Evolutionary conservation across 179 eudicot species (phyloP), one percentile per base, ranked within the genome.

Genomic region (Pouteria campechiana): DNA sequence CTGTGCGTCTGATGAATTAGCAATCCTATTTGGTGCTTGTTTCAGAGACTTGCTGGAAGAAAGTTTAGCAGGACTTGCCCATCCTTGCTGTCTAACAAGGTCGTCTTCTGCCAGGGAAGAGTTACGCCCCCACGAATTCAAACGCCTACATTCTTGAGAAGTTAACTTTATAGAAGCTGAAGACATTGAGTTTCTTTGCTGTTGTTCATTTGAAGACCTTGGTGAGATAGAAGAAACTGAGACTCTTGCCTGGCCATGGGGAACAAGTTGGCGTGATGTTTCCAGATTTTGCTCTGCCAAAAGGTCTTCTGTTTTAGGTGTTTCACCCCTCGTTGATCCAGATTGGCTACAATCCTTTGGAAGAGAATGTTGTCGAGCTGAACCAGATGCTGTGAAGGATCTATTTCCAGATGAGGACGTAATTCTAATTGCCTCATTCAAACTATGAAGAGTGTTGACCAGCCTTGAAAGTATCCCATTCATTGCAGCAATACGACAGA

Each of bases 401-500:
- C 71, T 64, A 39, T 67, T 77, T 58, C 69, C 58, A 53, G 84
- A 59, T 58, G 69, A 19, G 38, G 94, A 72, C 65, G 90, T 90
- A 55, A 90, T 55, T 23, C 94, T 79, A 60, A 90, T 69, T 46
- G 98, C 96, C 72, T 90, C 98, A 49, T 79, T 90, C 58, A 90
- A 67, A 51, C 94, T 86, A 62, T 90, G 69, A 41, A 90, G 82
- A 36, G 96, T 90, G 64, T 74, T 86, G 13, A 72, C 73, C 20
- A 90, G 96, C 83, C 98, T 78, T 21, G 71, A 63, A 42, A 90
- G 60, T 48, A 90, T 86, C 37, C 96, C 98, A 65, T 86, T 77
- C 64, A 79, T 90, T 14, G 94, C 90, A 55, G 98, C 92, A 58
- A 90, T 79, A 25, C 96, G 87, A 44, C 96, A 90, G 50, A 90